These are phyloP conservation scores for Cordyceps cicadae DNA, from an alignment of 2,329 filamentous ascomycete genomes.

Conservation along the genomic window DNA sequence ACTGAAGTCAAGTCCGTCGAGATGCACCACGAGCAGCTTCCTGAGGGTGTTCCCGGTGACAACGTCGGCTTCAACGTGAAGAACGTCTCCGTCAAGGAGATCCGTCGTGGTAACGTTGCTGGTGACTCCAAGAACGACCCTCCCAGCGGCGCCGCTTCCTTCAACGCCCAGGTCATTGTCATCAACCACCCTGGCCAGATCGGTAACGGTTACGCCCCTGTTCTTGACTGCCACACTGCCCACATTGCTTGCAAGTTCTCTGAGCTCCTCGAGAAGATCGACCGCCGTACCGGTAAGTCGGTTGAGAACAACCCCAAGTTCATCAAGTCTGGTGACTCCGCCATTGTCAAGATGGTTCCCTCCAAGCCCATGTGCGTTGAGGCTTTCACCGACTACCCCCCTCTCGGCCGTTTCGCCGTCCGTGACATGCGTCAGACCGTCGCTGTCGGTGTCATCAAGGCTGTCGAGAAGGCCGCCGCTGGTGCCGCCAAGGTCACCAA, in stretches of 20 bases:
- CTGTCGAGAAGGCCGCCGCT: conserved; percentile 57
- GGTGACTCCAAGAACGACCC: conserved; percentile 99
- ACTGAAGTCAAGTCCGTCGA: conserved; percentile 99
- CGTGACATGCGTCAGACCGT: conserved; percentile 95
- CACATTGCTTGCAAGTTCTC: conserved; percentile 99
- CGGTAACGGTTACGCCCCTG: conserved; percentile 96
- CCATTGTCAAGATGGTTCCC: conserved; percentile 99
- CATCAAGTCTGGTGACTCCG: conserved; percentile 99
- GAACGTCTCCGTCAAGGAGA: conserved; percentile 99
- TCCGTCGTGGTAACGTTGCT: conserved; percentile 99
- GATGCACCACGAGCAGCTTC: conserved; percentile 99
- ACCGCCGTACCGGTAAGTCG: conserved; percentile 99
- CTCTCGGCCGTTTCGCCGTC: conserved; percentile 99
- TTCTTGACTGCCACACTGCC: conserved; percentile 99
- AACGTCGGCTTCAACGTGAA: conserved; percentile 99
- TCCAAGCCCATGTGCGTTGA: conserved; percentile 99
- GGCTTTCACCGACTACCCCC: conserved; percentile 99
- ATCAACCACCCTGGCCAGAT: conserved; percentile 99
- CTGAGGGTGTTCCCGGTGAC: conserved; percentile 94
- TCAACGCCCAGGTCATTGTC: conserved; percentile 99
- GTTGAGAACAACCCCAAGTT: conserved; percentile 91
- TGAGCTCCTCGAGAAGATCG: conserved; percentile 99
- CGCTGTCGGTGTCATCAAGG: conserved; percentile 92
- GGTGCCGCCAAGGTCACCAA: conserved; percentile 60
- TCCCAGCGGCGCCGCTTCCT: conserved; percentile 76